phyloP scores from a whole-genome alignment of 1,284 basidiomycete species.

The Ceratobasidium theobromae region DNA sequence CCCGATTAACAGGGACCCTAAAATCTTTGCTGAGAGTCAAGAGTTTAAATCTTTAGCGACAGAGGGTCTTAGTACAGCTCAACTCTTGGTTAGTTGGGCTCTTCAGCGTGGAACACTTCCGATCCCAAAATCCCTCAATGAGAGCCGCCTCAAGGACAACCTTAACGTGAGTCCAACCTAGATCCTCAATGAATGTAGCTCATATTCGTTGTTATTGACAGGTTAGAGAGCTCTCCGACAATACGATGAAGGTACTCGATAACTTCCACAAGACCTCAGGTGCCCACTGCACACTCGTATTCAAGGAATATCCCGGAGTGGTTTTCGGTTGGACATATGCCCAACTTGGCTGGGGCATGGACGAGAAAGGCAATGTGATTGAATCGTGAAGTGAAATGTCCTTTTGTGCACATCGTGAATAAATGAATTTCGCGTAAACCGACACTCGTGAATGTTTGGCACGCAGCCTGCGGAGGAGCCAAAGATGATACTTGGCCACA shows the following conservation, averaged over 20 bases:
- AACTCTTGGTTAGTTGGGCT: constrained; percentile 77
- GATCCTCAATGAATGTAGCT: no score
- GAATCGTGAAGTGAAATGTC: not conserved
- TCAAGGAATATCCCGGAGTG: not conserved
- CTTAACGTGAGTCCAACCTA: not conserved
- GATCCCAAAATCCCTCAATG: constrained; percentile 68
- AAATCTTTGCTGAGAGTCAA: constrained; percentile 40
- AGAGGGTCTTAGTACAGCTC: constrained; percentile 72
- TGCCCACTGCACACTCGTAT: not conserved
- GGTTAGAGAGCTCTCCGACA: constrained; percentile 2
- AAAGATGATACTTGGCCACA: no score
- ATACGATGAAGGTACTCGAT: constrained; percentile 6
- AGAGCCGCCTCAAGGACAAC: constrained; percentile 12
- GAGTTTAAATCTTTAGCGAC: constrained; percentile 61
- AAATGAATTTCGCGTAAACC: no score
- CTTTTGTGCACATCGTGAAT: no score
- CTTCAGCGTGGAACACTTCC: constrained; percentile 73
- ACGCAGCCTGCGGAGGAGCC: no score
- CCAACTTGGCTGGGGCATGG: constrained; percentile 19
- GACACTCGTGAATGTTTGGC: no score
- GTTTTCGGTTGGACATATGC: constrained; percentile 16
- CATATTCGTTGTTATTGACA: not conserved
- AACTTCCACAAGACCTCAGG: constrained; percentile 27
- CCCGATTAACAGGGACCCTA: not conserved
- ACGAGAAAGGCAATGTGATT: constrained; percentile 19